Base-by-base conservation (phyloP, 2,329 filamentous ascomycete species). In the Orbilia brochopaga region DNA sequence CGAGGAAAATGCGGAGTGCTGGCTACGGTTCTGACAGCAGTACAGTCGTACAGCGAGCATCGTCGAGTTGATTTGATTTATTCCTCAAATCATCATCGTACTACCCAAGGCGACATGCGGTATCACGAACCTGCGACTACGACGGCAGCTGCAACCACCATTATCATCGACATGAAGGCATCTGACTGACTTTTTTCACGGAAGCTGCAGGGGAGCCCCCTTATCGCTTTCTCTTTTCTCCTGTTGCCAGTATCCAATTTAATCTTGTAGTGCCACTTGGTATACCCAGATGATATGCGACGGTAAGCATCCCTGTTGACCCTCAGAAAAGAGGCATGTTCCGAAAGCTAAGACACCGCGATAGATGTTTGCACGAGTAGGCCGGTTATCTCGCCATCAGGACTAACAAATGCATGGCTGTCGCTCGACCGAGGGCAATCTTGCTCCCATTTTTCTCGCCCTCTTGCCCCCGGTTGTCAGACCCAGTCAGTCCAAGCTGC, bases 251-350 rank as follows among this genome's bases (percentile, higher is more conserved):
- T 70, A 64, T 64, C 30, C 37, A 5, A 42, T 58, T 63, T 72
- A 65, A 61, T 40, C 40, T 61, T 35, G 51, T 44, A 40, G 60
- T 42, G 51, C 53, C 46, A 44, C 63, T 59, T 32, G 37, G 54
- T 65, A 51, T 72, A 64, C 59, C 66, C 66, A 59, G 60, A 65
- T 65, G 21, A n/a, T 54, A 60, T 32, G 23, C 53, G 21, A 17
- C 17, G 37, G 19, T 30, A 40, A 42, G 27, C 52, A 15, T 54
- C 58, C 27, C 66, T 35, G 37, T 21, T 59, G 37, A 17, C 40
- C 48, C 44, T n/a, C n/a, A n/a, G n/a, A n/a, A 52, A 53, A 42
- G n/a, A 53, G 42, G 54, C 59, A 40, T 56, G 40, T 64, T 40
- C 58, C 54, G 35, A 50, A 32, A 40, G 48, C 15, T 59, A 24